Evolutionary conservation across 2,329 filamentous ascomycete genomes (phyloP).

Genomic region (Malbranchea cinnamomea): DNA sequence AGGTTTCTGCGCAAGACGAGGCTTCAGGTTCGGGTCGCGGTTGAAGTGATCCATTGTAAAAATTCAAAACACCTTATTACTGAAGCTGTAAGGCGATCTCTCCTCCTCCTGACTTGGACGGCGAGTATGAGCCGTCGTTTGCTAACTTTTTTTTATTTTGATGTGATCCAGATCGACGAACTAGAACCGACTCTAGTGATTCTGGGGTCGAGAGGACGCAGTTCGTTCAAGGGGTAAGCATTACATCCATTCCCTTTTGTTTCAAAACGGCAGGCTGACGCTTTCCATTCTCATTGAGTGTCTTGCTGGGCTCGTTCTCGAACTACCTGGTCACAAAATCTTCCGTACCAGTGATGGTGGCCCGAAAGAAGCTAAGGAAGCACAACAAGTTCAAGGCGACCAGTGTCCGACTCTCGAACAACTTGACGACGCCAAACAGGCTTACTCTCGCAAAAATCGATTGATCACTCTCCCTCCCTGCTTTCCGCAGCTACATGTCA

Average conservation of each 20-base stretch:
- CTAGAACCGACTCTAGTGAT: constrained; percentile 86
- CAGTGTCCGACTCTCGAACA: constrained; percentile 63
- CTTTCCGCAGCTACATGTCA: no score
- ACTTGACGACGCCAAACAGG: constrained; percentile 55
- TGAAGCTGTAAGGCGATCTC: constrained; percentile 50
- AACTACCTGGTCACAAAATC: constrained; percentile 97
- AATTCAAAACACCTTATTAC: constrained; percentile 92
- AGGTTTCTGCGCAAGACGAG: constrained; percentile 77
- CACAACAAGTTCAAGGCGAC: constrained; percentile 66
- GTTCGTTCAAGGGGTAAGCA: constrained; percentile 77
- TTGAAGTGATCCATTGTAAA: constrained; percentile 97
- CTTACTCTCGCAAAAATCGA: constrained; percentile 64
- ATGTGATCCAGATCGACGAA: constrained; percentile 59
- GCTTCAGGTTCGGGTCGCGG: constrained; percentile 79
- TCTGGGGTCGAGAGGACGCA: constrained; percentile 78
- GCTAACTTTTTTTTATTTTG: constrained; percentile 8
- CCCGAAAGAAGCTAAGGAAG: constrained; percentile 75
- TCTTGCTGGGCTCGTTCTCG: constrained; percentile 87
- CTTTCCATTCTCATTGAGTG: constrained; percentile 36
- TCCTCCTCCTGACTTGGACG: background rate
- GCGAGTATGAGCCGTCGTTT: background rate
- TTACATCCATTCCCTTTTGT: background rate
- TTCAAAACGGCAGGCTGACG: background rate
- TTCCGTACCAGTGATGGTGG: constrained; percentile 95
- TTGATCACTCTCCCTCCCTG: constrained; percentile 26